Conservation (phyloP, 2,329 filamentous ascomycete genomes). For the Aspergillus versicolor region DNA sequence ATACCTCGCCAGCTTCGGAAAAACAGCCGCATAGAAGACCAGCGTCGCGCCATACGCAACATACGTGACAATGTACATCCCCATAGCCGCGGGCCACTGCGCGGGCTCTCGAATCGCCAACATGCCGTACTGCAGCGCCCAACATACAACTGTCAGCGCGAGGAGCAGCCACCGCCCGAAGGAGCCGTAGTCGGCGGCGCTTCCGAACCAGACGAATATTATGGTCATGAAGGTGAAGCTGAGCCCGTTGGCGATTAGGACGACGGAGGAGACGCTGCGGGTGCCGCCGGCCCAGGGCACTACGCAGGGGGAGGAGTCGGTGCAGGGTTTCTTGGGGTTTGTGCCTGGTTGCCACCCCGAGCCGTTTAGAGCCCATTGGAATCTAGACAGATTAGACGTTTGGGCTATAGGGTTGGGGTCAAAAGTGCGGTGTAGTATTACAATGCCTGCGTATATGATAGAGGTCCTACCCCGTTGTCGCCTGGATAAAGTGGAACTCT, state of each 20-base stretch:
- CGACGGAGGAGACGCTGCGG: slow-evolving; percentile 38
- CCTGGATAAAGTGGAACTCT: slow-evolving; percentile 14
- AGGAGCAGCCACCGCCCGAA: slow-evolving; percentile 45
- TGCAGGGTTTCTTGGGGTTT: slow-evolving; percentile 30
- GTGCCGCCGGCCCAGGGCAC: slow-evolving; percentile 41
- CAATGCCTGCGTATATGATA: slow-evolving; percentile 43
- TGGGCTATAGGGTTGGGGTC: background rate
- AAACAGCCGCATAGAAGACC: slow-evolving; percentile 45
- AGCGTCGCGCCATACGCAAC: slow-evolving; percentile 42
- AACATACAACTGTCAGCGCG: slow-evolving; percentile 41
- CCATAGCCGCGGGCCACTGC: slow-evolving; percentile 45
- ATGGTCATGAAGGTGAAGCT: slow-evolving; percentile 45
- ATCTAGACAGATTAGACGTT: slow-evolving; percentile 20
- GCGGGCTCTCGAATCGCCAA: slow-evolving; percentile 36
- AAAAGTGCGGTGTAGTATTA: slow-evolving; percentile 11
- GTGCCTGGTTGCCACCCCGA: slow-evolving; percentile 41
- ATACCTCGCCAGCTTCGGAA: slow-evolving; percentile 40
- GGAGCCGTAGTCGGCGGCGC: slow-evolving; percentile 44
- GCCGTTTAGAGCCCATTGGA: slow-evolving; percentile 42
- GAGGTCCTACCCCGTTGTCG: slow-evolving; percentile 46
- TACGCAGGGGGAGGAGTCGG: slow-evolving; percentile 37
- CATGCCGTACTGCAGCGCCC: slow-evolving; percentile 44
- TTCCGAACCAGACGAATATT: slow-evolving; percentile 44
- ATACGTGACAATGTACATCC: slow-evolving; percentile 41
- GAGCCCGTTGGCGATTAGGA: slow-evolving; percentile 44